Evolutionary conservation across 441 rosid genomes (phyloP), one percentile per base, ranked within the genome.

Genomic region (Gossypium gossypioides): DNA sequence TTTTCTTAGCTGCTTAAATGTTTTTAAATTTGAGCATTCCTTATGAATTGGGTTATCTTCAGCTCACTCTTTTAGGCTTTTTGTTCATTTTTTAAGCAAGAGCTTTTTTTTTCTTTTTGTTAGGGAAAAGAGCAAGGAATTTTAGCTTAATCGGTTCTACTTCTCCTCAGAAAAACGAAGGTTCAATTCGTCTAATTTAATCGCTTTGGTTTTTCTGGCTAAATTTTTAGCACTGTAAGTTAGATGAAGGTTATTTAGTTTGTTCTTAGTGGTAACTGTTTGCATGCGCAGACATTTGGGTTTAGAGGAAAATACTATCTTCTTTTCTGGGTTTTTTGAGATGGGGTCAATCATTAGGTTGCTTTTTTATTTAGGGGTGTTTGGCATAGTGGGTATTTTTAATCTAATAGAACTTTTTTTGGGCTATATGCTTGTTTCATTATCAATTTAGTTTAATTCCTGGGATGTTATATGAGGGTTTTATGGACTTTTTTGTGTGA

Each of bases 181-280:
- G 19, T 62, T 62, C 46, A 48, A 12, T 62, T 61, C 12, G 18
- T 4, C 62, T 21, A 16, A 37, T 63, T 4, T 10, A 40, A 19
- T 40, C 22, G 29, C n/a, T 32, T 21, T 24, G 21, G 55, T 3
- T 15, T 16, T 48, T 59, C 10, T 15, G 44, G 18, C 21, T 57
- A 3, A 6, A 7, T 10, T 58, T 62, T 27, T 29, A 8, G 21
- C 40, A 54, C 24, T 50, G 60, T 13, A 59, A 48, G 44, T 15
- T 72, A 42, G 67, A 50, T 78, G 60, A 74, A 70, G 62, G 67
- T 56, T 72, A 66, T n/a, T 75, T 72, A 74, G 66, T 12, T 71
- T 63, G 25, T 50, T 32, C 13, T 37, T 37, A 57, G 15, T 54
- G 16, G 51, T 18, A 37, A 37, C 44, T 37, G 44, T 37, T 37